Evolutionary conservation across 441 rosid genomes (phyloP).

Genomic region (Adansonia rubrostipa): DNA sequence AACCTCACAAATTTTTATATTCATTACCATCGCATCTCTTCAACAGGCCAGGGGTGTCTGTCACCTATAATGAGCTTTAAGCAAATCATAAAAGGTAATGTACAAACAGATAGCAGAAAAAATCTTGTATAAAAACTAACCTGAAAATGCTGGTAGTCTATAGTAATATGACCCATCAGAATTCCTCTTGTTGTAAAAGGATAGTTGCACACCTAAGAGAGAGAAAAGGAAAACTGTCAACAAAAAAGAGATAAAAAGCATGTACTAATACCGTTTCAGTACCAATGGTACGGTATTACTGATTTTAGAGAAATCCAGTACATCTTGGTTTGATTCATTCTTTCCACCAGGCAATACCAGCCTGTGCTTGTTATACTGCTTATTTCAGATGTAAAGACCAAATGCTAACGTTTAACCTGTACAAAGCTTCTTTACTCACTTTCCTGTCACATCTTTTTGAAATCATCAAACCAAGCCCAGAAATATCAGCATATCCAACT

Average conservation of each 20-base stretch:
- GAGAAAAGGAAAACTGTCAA: slow-evolving; percentile 31
- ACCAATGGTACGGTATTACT: neutral
- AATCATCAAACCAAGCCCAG: neutral
- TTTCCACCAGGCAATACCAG: slow-evolving; percentile 10
- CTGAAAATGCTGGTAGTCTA: slow-evolving; percentile 77
- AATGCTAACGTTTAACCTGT: neutral
- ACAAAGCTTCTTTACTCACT: slow-evolving; percentile 9
- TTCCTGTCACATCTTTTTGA: neutral
- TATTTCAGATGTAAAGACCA: neutral
- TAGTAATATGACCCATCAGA: slow-evolving; percentile 87
- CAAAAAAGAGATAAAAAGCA: neutral
- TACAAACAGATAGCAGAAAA: neutral
- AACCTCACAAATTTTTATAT: slow-evolving; percentile 6
- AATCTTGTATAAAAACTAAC: slow-evolving; percentile 42
- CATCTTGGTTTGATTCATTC: neutral
- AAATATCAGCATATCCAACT: neutral
- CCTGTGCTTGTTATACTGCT: neutral
- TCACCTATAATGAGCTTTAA: slow-evolving; percentile 59
- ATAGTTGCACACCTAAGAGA: slow-evolving; percentile 86
- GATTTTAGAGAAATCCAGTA: neutral
- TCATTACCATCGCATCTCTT: slow-evolving; percentile 80
- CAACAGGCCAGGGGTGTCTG: slow-evolving; percentile 95
- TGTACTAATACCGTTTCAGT: neutral
- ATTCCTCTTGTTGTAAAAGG: slow-evolving; percentile 98
- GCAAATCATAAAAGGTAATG: slow-evolving; percentile 22